Percentiles rank a stretch among this genome's conserved stretches.
These are phyloP conservation scores for Oryza meyeriana DNA, from an alignment of 176 grass and related monocot genomes.

Conservation along the genomic window DNA sequence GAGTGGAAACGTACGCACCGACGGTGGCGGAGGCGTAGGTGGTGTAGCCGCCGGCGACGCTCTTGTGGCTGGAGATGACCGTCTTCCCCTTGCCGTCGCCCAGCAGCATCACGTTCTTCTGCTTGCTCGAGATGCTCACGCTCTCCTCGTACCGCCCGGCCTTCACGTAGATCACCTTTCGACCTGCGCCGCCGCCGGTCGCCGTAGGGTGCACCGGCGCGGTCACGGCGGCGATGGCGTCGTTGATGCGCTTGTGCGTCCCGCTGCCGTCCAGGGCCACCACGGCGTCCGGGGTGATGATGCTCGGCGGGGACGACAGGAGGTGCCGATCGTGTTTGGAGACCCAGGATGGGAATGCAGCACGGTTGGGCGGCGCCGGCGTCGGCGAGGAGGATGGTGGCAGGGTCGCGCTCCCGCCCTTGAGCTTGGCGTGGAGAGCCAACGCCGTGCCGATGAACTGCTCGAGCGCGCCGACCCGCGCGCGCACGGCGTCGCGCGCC, in stretches of 20 bases:
- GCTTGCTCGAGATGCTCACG: slow-evolving; percentile 47
- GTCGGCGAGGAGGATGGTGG: background rate
- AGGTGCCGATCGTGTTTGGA: slow-evolving; percentile 42
- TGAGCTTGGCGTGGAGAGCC: slow-evolving; percentile 53
- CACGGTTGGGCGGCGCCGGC: background rate
- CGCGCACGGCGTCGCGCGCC: slow-evolving; percentile 28
- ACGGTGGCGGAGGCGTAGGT: slow-evolving; percentile 70
- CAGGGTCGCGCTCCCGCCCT: background rate
- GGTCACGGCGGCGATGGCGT: slow-evolving; percentile 61
- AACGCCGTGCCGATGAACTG: slow-evolving; percentile 74
- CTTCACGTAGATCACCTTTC: slow-evolving; percentile 76
- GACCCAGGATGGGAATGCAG: slow-evolving; percentile 56
- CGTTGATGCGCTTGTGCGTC: slow-evolving; percentile 65
- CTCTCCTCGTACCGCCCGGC: slow-evolving; percentile 68
- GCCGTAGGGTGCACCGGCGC: background rate
- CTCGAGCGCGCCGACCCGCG: slow-evolving; percentile 35
- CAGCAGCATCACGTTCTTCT: slow-evolving; percentile 70
- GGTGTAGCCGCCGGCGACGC: slow-evolving; percentile 48
- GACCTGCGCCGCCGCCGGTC: background rate
- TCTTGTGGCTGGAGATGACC: slow-evolving; percentile 58
- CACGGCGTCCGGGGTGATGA: slow-evolving; percentile 62
- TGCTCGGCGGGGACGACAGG: slow-evolving; percentile 33
- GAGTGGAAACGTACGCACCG: slow-evolving; percentile 34
- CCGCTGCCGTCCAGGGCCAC: slow-evolving; percentile 76
- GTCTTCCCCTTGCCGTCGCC: slow-evolving; percentile 87